Conservation (phyloP, 345 rosid genomes). For the Rhizophora mangle region DNA sequence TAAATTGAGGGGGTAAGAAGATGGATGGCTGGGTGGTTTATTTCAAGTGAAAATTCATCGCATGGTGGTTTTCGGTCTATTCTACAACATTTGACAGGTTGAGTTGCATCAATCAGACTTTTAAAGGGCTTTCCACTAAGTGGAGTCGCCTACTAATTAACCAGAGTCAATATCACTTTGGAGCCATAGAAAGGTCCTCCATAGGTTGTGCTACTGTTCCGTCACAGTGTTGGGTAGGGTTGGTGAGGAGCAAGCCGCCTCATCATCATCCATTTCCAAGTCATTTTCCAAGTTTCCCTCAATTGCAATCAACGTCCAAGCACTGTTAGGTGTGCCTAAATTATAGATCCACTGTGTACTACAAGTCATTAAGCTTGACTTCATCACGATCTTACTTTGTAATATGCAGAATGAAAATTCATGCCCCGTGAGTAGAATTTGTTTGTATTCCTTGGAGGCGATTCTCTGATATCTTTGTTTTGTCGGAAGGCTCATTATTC, state of each 20-base stretch:
- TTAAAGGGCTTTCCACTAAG: background rate
- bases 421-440: too few relatives aligned
- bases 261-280: conserved; percentile 19
- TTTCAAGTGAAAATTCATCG: background rate
- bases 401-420: too few relatives aligned
- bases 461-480: too few relatives aligned
- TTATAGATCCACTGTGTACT: background rate
- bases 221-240: conserved; percentile 27
- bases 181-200: background rate
- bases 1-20: too few relatives aligned
- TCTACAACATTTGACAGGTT: background rate
- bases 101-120: conserved; percentile 22
- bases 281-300: conserved; percentile 15
- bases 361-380: too few relatives aligned
- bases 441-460: too few relatives aligned
- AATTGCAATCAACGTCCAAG: background rate
- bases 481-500: too few relatives aligned
- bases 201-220: conserved; percentile 3
- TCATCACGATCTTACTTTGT: too few relatives aligned
- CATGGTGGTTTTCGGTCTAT: conserved; percentile 5
- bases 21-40: background rate
- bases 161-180: background rate
- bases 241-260: conserved; percentile 33
- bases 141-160: background rate
- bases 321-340: background rate